phyloP scores from a whole-genome alignment of 2,329 filamentous ascomycete genomes.

The Leptographium procerum region DNA sequence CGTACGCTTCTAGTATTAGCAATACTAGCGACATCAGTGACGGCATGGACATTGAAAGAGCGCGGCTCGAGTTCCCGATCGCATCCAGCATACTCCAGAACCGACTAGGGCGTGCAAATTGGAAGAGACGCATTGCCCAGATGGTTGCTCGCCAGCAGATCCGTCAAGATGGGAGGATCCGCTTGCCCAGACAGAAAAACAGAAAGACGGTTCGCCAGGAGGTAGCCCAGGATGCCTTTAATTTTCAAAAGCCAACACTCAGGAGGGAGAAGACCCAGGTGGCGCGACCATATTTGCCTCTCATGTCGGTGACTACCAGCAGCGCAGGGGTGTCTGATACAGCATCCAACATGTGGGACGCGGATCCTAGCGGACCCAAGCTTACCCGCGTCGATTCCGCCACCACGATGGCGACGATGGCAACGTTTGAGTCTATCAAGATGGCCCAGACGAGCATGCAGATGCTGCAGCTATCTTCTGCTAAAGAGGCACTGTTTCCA shows the following conservation, averaged over 20 bases:
- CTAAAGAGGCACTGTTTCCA: conserved; percentile 4
- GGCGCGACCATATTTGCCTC: background rate
- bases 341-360: conserved; percentile 5
- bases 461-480: background rate
- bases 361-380: background rate
- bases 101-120: conserved; percentile 9
- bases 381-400: conserved; percentile 1
- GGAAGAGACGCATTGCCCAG: conserved; percentile 9
- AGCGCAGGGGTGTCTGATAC: conserved; percentile 6
- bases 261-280: background rate
- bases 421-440: conserved; percentile 3
- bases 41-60: conserved; percentile 8
- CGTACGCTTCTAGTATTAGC: conserved; percentile 8
- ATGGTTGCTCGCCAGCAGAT: conserved; percentile 6
- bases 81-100: conserved; percentile 10
- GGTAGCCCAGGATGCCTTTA: conserved; percentile 10
- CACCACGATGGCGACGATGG: conserved; percentile 8
- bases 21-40: conserved; percentile 7
- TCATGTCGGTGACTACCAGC: conserved; percentile 5
- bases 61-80: conserved; percentile 7
- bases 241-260: conserved; percentile 10
- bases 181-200: background rate
- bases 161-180: conserved; percentile 4
- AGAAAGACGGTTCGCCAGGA: conserved; percentile 7
- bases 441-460: background rate